phyloP scores from a whole-genome alignment of 768 basidiomycete genomes.

The Russula dissimulans region DNA sequence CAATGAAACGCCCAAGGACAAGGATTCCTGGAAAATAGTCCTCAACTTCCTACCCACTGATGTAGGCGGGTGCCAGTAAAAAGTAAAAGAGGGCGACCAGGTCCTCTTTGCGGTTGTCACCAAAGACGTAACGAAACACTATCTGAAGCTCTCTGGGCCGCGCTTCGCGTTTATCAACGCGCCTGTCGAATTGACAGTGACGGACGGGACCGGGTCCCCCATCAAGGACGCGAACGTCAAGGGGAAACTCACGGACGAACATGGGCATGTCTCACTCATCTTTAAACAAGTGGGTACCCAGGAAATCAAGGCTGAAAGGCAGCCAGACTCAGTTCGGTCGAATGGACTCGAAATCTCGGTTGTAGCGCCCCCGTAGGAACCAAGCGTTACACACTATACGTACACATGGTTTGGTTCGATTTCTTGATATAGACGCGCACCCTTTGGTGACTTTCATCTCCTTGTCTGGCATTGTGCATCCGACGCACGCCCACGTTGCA shows the following conservation, averaged over 20 bases:
- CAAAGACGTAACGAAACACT: neutral
- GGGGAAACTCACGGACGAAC: neutral
- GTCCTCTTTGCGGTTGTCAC: neutral
- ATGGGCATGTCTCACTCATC: neutral
- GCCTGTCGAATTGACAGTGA: neutral
- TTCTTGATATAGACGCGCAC: no score
- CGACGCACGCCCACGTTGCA: no score
- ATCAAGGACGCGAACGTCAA: neutral
- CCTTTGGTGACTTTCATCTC: no score
- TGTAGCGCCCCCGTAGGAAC: no score
- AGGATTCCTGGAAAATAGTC: neutral
- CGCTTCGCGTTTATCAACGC: neutral
- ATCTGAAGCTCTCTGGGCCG: neutral
- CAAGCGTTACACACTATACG: no score
- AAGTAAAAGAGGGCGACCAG: neutral
- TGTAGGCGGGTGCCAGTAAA: neutral
- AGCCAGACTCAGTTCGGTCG: neutral
- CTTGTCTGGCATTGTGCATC: no score
- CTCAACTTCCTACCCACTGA: neutral
- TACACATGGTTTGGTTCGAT: no score
- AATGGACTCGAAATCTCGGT: neutral
- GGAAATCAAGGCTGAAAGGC: neutral
- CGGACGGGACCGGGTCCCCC: neutral
- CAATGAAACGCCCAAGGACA: neutral
- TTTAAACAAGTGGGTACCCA: neutral